Evolutionary conservation across 441 rosid species (phyloP), one percentile per base, ranked within the genome.

Genomic region (Erodium moschatum): DNA sequence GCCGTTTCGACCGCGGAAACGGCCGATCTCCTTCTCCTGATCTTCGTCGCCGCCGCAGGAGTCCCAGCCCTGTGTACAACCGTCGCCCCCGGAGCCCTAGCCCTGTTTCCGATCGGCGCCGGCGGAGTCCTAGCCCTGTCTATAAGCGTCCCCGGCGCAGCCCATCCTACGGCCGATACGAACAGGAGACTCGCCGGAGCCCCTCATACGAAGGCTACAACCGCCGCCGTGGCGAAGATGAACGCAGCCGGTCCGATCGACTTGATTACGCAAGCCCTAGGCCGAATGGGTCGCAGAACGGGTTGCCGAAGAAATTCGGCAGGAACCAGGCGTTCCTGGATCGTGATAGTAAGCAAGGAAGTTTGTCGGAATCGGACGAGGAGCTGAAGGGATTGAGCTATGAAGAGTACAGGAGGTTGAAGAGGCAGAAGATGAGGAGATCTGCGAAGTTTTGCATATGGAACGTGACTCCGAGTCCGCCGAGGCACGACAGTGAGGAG

Each of bases 351-450:
- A 67, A 82, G 5, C 82, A 79, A 64, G 90, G 88, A 2, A 79
- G 81, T 72, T 73, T 76, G 38, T 76, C 80, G 18, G 93, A 80
- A 8, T 85, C 91, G 5, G 97, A 93, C 29, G 95, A 88, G 83
- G 97, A 93, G 65, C 72, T 89, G 79, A 89, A 76, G 48, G 93
- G 96, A 64, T 75, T 93, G 82, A 84, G 81, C 67, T 82, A 68
- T 16, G 92, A 88, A 77, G 98, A 91, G 78, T 79, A 81, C 69
- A 71, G 96, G 81, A 84, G 96, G 76, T 77, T 80, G 75, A 93
- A 88, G 83, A 87, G 96, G 75, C 92, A 89, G 81, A 89, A 88
- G 85, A 64, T 87, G 93, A 85, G 96, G 79, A 91, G 83, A 70
- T 63, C 80, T 0, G 68, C 76, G 19, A 83, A 66, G 48, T 76